phyloP scores from a whole-genome alignment of 441 rosid species.

The Populus hybrid region DNA sequence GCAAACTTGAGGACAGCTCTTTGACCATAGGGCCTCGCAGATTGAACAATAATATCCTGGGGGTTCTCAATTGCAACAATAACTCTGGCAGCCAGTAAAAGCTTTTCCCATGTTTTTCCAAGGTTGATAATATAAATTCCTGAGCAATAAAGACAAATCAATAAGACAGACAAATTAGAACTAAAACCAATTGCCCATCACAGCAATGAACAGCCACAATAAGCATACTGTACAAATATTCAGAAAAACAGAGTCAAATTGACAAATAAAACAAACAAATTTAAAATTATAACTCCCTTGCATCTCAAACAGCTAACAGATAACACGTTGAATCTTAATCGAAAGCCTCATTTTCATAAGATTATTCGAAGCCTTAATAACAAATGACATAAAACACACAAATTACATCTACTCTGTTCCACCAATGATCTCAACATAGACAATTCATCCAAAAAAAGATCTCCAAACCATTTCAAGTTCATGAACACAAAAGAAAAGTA shows the following conservation, averaged over 20 bases:
- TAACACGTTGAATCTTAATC: not conserved
- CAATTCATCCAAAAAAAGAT: not conserved
- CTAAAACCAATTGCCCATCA: not conserved
- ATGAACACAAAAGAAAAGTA: not conserved
- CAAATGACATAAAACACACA: not conserved
- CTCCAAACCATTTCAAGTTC: not conserved
- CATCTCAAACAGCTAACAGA: not conserved
- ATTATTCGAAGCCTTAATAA: not conserved
- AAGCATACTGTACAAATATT: not conserved
- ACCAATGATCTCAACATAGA: not conserved
- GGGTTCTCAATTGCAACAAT: conserved; percentile 87
- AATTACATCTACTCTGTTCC: not conserved
- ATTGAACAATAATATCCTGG: conserved; percentile 81
- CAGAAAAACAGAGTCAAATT: no score
- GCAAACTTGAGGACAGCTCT: conserved; percentile 89
- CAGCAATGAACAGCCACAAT: not conserved
- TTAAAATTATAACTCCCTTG: no score
- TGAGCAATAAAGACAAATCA: not conserved
- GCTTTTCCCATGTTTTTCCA: conserved; percentile 94
- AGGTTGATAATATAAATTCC: conserved; percentile 88
- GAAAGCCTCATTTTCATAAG: no score
- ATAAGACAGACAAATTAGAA: not conserved
- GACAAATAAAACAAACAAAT: no score
- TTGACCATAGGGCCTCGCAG: conserved; percentile 91
- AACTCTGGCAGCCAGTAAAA: conserved; percentile 78